These are phyloP conservation scores for Pseudocercospora macadamiae DNA, from an alignment of 2,329 filamentous ascomycete species.

Conservation along the genomic window DNA sequence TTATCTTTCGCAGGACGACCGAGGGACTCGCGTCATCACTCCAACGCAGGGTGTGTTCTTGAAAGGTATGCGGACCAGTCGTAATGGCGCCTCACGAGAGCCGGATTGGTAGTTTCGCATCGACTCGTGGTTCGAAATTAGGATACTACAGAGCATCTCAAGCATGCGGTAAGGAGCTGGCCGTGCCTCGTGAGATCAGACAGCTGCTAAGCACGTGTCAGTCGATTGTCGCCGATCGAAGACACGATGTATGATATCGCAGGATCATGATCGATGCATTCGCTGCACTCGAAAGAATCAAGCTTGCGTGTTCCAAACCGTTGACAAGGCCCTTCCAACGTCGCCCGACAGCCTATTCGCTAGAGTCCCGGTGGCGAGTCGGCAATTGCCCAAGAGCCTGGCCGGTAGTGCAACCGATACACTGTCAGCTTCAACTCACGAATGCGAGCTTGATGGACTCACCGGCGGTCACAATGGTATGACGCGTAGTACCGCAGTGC, in stretches of 20 bases:
- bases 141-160: background rate
- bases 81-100: background rate
- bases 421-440: too few species aligned
- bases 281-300: background rate
- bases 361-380: too few species aligned
- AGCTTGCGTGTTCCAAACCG: background rate
- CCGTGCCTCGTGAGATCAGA: background rate
- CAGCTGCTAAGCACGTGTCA: background rate
- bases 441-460: too few species aligned
- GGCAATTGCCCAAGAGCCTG: too few species aligned
- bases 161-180: background rate
- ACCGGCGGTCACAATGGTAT: too few species aligned
- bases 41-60: background rate
- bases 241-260: background rate
- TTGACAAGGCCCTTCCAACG: background rate
- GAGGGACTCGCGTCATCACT: too few species aligned
- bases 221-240: background rate
- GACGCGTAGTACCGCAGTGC: too few species aligned
- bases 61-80: background rate
- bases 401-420: too few species aligned
- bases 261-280: background rate
- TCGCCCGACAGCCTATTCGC: background rate
- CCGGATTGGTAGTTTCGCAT: slow-evolving; percentile 2
- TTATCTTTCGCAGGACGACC: too few species aligned
- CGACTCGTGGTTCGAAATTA: background rate